Percentiles rank a stretch among this genome's conserved stretches.
Evolutionary conservation across 139 green algal genomes (phyloP).

Genomic region (Zygnema cylindricum): DNA sequence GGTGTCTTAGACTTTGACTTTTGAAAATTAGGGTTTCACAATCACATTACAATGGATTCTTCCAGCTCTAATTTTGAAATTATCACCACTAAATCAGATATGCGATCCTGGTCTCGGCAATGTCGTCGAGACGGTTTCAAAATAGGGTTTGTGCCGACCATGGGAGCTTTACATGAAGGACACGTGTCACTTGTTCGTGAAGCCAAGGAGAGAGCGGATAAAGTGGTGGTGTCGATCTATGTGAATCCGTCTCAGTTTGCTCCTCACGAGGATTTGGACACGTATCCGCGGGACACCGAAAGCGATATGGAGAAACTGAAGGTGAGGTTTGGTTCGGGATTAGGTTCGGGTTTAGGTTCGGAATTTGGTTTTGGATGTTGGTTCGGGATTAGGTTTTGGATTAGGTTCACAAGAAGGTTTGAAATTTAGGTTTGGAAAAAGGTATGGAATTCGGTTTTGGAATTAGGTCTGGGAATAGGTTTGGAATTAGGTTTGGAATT

Average conservation of each 20-base stretch:
- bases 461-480: background rate
- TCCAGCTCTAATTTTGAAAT: constrained; percentile 54
- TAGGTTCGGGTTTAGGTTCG: background rate
- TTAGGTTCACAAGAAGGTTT: background rate
- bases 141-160: constrained; percentile 94
- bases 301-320: constrained; percentile 79
- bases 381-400: background rate
- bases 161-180: constrained; percentile 94
- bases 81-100: constrained; percentile 63
- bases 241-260: constrained; percentile 97
- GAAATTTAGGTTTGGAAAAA: background rate
- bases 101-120: constrained; percentile 78
- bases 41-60: too few species aligned
- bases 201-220: constrained; percentile 65
- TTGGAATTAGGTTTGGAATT: background rate
- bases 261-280: constrained; percentile 90
- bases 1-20: too few species aligned
- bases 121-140: constrained; percentile 70
- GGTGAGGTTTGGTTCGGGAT: background rate
- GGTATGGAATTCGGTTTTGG: background rate
- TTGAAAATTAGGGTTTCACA: too few species aligned
- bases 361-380: background rate
- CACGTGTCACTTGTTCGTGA: constrained; percentile 87
- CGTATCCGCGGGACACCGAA: constrained; percentile 82
- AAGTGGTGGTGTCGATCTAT: constrained; percentile 94